Base-by-base conservation (phyloP, 1,284 basidiomycete species). In the Sporisorium iseilematis-ciliati region DNA sequence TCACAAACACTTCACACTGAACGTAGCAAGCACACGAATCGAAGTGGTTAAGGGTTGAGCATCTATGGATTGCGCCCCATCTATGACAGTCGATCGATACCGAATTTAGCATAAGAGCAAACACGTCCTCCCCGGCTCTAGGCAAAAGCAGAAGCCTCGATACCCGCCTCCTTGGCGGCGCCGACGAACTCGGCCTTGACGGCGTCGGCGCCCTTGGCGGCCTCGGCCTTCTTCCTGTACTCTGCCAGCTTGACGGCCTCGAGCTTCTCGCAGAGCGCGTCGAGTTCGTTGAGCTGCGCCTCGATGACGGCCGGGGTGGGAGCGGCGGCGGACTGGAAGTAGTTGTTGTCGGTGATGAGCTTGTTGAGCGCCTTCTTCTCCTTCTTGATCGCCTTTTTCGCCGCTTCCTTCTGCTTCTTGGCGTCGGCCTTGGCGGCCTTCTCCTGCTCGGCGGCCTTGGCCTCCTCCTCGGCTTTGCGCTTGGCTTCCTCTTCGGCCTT, bases 331-430 rank as follows among this genome's bases (percentile, higher is more conserved):
- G 87, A 62, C 63, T 86, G 85, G 86, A 90, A 89, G 87, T 90
- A 90, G 87, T 90, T 89, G 84, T 87, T 86, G 20, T 85, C 78
- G 33, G 88, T 85, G 73, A 89, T 87, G 60, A 88, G 84, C 57
- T 86, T 85, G 43, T 87, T 75, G 23, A 84, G 70, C 25, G 72
- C 73, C 76, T 84, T 84, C 77, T 84, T 84, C 58, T 83, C 79
- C 65, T 79, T 82, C 67, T 84, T 84, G 67, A 84, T 68, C 23
- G 80, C 80, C 75, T 84, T 84, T 67, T 83, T 84, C 42, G 85
- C 86, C 23, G 90, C 90, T 78, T 91, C 90, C 78, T 90, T 89
- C n/a, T 93, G 93, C 89, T 98, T 98, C 89, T 99, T 99, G 23
- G 94, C 94, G 52, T 94, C 95, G 64, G 88, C 88, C 52, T 87